phyloP scores from a whole-genome alignment of 176 grass and related monocot genomes.

The Lolium perenne region DNA sequence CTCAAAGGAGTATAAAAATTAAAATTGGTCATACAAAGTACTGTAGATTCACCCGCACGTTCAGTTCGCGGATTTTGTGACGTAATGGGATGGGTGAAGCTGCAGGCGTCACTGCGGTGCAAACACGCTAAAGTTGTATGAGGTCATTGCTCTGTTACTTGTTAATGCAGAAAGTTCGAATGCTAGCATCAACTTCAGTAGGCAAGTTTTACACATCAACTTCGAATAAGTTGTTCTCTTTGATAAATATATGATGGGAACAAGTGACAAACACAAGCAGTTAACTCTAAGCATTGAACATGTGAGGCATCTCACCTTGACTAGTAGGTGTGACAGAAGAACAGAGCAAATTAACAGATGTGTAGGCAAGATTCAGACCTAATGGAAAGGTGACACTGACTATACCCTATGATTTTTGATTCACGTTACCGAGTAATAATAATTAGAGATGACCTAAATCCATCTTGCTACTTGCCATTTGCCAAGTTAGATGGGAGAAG shows the following conservation, averaged over 20 bases:
- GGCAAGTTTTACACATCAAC: background rate
- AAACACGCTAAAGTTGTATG: too few relatives aligned
- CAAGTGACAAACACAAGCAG: background rate
- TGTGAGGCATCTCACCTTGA: background rate
- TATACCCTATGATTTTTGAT: background rate
- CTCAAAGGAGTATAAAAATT: too few relatives aligned
- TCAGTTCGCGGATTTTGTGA: too few relatives aligned
- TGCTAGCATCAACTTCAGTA: background rate
- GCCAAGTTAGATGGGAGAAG: constrained; percentile 2
- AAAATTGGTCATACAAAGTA: too few relatives aligned
- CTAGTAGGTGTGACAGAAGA: background rate
- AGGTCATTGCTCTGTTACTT: too few relatives aligned
- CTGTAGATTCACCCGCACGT: too few relatives aligned
- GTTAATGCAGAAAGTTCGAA: too few relatives aligned
- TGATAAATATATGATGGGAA: background rate
- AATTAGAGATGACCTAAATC: background rate
- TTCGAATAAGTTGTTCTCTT: background rate
- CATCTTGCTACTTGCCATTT: constrained; percentile 1
- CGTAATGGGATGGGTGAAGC: too few relatives aligned
- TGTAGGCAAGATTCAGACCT: constrained; percentile 20
- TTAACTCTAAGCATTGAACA: background rate
- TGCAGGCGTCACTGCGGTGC: too few relatives aligned
- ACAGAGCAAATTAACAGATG: background rate
- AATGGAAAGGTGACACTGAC: constrained; percentile 24
- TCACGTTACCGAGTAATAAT: constrained; percentile 4